These are phyloP conservation scores for Edaphochlamys debaryana DNA, from an alignment of 139 green algal species.

Conservation along the genomic window DNA sequence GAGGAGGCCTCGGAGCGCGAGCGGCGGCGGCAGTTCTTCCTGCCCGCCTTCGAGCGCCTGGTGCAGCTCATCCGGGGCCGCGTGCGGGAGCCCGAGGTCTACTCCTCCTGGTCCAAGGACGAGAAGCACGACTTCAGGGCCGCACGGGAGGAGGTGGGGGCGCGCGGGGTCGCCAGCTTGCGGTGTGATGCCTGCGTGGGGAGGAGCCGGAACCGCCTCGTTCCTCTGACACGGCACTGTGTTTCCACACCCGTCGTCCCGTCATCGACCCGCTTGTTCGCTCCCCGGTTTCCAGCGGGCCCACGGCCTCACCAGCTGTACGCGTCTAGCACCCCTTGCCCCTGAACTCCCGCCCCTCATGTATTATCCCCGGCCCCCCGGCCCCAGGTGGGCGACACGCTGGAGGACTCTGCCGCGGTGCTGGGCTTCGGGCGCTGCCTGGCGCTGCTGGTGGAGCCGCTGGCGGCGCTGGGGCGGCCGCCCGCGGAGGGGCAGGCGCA, in stretches of 20 bases:
- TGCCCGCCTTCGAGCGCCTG: conserved; percentile 78
- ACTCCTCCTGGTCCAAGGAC: conserved; percentile 63
- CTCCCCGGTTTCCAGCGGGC: too few relatives aligned
- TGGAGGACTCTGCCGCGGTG: conserved; percentile 75
- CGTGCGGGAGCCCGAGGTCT: conserved; percentile 44
- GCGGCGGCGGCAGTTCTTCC: conserved; percentile 71
- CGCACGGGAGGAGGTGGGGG: conserved; percentile 50
- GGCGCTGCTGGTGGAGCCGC: conserved; percentile 69
- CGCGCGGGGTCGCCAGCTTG: too few relatives aligned
- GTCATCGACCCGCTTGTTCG: too few relatives aligned
- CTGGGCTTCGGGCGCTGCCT: conserved; percentile 64
- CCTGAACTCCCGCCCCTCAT: too few relatives aligned
- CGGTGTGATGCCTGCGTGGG: too few relatives aligned
- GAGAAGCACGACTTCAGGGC: conserved; percentile 79
- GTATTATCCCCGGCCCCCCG: too few relatives aligned
- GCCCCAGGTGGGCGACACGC: conserved; percentile 69
- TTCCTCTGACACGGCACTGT: too few relatives aligned
- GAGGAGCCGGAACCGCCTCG: too few relatives aligned
- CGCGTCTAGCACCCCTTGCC: too few relatives aligned
- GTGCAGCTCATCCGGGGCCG: conserved; percentile 69
- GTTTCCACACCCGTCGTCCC: too few relatives aligned
- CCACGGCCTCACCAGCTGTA: too few relatives aligned
- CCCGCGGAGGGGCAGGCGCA: neutral
- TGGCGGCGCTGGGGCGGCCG: conserved; percentile 47
- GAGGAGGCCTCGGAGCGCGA: conserved; percentile 48